Evolutionary conservation across 768 basidiomycete species (phyloP).

Genomic region (Fomitopsis pulvina): DNA sequence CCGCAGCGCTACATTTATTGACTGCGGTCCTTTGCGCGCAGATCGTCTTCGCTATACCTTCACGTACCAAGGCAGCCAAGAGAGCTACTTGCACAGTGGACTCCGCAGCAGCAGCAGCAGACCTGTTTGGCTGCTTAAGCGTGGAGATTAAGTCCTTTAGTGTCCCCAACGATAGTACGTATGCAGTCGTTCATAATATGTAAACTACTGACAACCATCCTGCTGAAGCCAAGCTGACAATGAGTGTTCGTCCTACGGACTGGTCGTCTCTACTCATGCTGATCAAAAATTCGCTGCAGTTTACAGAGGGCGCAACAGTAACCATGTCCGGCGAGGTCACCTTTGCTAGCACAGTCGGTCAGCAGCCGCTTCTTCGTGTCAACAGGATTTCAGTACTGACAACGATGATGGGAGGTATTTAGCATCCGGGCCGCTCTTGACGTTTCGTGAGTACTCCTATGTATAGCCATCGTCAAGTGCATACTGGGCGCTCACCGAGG

Average conservation of each 20-base stretch:
- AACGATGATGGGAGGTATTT: background rate
- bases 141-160: conserved; percentile 3
- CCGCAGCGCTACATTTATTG: background rate
- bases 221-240: background rate
- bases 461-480: background rate
- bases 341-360: background rate
- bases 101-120: background rate
- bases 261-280: too few species aligned
- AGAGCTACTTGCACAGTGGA: conserved; percentile 2
- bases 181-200: background rate
- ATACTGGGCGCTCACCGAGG: background rate
- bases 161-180: background rate
- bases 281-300: too few species aligned
- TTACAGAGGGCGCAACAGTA: background rate
- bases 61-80: background rate
- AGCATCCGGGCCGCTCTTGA: conserved; percentile 1
- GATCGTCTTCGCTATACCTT: background rate
- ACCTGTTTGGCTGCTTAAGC: background rate
- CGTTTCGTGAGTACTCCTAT: background rate
- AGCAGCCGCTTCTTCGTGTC: background rate
- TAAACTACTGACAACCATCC: background rate
- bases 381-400: too few species aligned
- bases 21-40: background rate
- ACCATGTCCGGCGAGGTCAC: conserved; percentile 3
- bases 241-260: background rate